Evolutionary conservation across 2,329 filamentous ascomycete species (phyloP), one percentile per base, ranked within the genome.

Genomic region (Arthroderma sp.): DNA sequence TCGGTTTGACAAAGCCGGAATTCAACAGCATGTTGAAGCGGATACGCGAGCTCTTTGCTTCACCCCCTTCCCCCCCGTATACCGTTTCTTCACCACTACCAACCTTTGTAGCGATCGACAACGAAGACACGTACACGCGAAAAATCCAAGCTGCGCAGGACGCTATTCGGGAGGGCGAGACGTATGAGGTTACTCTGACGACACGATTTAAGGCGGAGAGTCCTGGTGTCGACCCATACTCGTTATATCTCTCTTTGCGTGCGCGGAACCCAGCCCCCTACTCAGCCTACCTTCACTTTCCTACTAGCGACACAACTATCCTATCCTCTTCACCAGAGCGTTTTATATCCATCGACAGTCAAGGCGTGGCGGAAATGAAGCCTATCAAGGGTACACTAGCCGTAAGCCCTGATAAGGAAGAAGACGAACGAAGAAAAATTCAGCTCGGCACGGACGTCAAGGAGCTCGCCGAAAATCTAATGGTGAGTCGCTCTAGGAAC

Each of bases 381-480:
- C 89, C 89, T 0, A 96, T 96, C 78, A 96, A 96, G 68, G 89
- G 89, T 40, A 96, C 89, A 0, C 86, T 95, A n/a, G 80, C 80
- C 54, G 94, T 94, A 55, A 76, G 74, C 0, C 67, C 71, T 1
- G 70, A 69, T 1, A 78, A 81, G 33, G 91, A 82, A 0, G 70
- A 83, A n/a, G 74, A 72, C 4, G 74, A 83, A 55, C 88, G 89
- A 1, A 78, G 81, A 49, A 66, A 68, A 29, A 33, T 43, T 29
- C 42, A 45, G 10, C 76, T 93, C 34, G 74, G 95, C 9, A 77
- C 81, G 46, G 75, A 85, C 0, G 81, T 84, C 22, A 96, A 96
- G 61, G 91, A 96, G 62, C 80, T 85, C 55, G 89, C 89, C 0
- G 89, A 96, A 67, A 96, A 96, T 57, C 74, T 96, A 27, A 96